A percentile compares a stretch with the other conserved stretches of the same genome.
Evolutionary conservation across 108 stramenopile genomes (phyloP).

Genomic region (Skeletonema costatum): DNA sequence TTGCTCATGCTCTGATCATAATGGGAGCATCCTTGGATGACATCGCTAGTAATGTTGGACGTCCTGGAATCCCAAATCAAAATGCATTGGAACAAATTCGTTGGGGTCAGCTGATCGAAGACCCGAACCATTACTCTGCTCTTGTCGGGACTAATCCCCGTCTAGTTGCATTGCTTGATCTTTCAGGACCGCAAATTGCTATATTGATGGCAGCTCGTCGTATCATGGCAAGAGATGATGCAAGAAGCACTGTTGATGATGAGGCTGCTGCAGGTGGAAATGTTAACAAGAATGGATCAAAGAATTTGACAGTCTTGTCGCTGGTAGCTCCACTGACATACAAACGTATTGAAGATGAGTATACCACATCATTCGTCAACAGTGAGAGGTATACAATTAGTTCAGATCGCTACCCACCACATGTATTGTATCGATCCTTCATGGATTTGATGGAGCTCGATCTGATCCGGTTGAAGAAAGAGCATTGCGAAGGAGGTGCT

Average conservation of each 20-base stretch:
- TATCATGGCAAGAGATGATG: conserved; percentile 62
- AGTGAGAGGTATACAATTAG: conserved; percentile 39
- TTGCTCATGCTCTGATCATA: conserved; percentile 61
- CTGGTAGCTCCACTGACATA: conserved; percentile 63
- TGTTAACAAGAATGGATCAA: conserved; percentile 7
- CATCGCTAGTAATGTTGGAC: conserved; percentile 16
- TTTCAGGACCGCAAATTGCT: conserved; percentile 74
- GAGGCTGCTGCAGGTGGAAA: conserved; percentile 16
- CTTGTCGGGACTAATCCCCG: conserved; percentile 52
- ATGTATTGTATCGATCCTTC: conserved; percentile 48
- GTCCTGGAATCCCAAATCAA: conserved; percentile 24
- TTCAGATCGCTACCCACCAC: conserved; percentile 40
- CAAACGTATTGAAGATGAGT: conserved; percentile 81
- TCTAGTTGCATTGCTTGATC: conserved; percentile 70
- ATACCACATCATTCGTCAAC: conserved; percentile 52
- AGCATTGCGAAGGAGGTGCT: conserved; percentile 69
- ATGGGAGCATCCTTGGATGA: conserved; percentile 62
- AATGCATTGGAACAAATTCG: conserved; percentile 24
- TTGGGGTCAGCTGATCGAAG: conserved; percentile 37
- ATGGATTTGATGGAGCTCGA: conserved; percentile 67
- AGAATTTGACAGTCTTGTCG: not conserved
- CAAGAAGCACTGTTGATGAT: conserved; percentile 47
- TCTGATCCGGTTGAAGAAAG: conserved; percentile 65
- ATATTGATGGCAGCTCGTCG: conserved; percentile 72
- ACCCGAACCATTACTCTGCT: conserved; percentile 34